Evolutionary conservation across 495 filamentous ascomycete genomes (phyloP), one percentile per base, ranked within the genome.

Genomic region (Oidiodendron maius): DNA sequence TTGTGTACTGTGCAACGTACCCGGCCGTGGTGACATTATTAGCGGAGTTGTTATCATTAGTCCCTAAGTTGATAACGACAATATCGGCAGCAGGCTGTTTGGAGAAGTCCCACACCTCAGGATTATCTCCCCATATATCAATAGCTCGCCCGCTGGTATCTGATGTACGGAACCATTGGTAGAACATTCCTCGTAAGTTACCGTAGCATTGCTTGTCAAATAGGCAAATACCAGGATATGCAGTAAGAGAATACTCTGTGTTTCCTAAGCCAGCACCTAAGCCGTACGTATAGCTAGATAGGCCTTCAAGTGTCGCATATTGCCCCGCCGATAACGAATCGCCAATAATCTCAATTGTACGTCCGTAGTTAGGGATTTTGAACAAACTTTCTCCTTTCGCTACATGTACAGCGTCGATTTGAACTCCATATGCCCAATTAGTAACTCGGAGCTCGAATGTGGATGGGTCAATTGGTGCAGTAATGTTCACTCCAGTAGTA

Each of bases 151-250:
- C 64, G 40, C 71, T 74, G 1, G 74, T 78, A 54, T 86, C 82
- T 0, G 77, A 77, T 1, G 81, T 78, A 21, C 75, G 78, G 53
- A 80, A 79, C 81, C 81, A 87, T 63, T 84, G 82, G 55, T 82
- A 75, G 15, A 66, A 66, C 58, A 83, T 67, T 3, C 75, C 75
- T 12, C 68, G 58, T 9, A 68, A 68, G 50, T 77, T 77, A 4
- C 74, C 75, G 65, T 75, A 84, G 60, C 81, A 86, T 50, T 66
- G 52, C 40, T 77, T 64, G 50, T 84, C 80, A 1, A 69, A 64
- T 1, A 78, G 68, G 53, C 78, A 84, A n/a, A 78, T 76, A 5
- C 78, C 80, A 2, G 81, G 76, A 44, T 78, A 82, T 8, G 77
- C 76, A 0, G 77, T 84, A 28, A 86, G 73, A 1, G 72, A 71